Evolutionary conservation across 78 protist genomes (phyloP).

Genomic region (Guillardia theta): DNA sequence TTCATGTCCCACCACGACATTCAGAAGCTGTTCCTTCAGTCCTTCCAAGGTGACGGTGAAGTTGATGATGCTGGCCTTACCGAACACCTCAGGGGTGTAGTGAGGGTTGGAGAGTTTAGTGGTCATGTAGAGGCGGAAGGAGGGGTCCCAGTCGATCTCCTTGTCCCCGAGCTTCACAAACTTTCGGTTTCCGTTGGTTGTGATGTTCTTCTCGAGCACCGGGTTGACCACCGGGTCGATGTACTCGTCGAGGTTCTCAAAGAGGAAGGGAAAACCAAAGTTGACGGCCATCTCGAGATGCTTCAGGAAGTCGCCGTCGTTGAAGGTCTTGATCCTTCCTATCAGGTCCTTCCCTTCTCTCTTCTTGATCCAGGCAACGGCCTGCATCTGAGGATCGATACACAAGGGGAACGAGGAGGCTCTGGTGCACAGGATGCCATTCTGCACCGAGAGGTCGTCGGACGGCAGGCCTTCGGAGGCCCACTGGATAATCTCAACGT

Average conservation of each 20-base stretch:
- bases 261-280: conserved; percentile 81
- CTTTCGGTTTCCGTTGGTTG: conserved; percentile 14
- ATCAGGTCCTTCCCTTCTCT: conserved; percentile 54
- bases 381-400: conserved; percentile 92
- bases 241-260: conserved; percentile 86
- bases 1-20: conserved; percentile 61
- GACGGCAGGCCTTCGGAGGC: conserved; percentile 75
- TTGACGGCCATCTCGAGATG: conserved; percentile 72
- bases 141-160: conserved; percentile 47
- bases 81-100: conserved; percentile 30
- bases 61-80: conserved; percentile 69
- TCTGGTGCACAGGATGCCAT: conserved; percentile 68
- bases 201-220: background rate
- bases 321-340: conserved; percentile 64
- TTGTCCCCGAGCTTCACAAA: conserved; percentile 75
- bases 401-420: conserved; percentile 81
- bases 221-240: conserved; percentile 81
- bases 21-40: conserved; percentile 84
- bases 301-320: conserved; percentile 57
- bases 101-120: conserved; percentile 71
- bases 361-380: conserved; percentile 80
- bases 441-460: conserved; percentile 78
- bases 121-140: conserved; percentile 72
- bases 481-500: conserved; percentile 80
- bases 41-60: conserved; percentile 79